Base-by-base conservation (phyloP, 2,329 filamentous ascomycete genomes). In the Leptographium flavum region DNA sequence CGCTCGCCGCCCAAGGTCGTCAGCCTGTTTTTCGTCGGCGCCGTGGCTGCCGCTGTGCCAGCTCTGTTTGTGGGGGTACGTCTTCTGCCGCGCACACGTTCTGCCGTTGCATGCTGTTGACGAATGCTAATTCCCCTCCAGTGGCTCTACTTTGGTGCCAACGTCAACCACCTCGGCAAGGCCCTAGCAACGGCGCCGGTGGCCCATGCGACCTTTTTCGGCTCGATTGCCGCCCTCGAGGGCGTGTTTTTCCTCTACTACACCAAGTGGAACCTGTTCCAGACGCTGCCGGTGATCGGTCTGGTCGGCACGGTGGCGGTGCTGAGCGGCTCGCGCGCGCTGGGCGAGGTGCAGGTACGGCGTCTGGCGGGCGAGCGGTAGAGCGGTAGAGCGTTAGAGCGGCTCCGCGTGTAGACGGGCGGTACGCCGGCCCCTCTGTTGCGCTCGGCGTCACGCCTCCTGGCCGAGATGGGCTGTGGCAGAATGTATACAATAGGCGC, bases 221-320 rank as follows among this genome's bases (percentile, higher is more conserved):
- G 83, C 43, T 94, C 87, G 5, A 78, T 98, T 46, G 50, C 94
- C 33, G 79, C 80, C 21, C 84, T 98, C 70, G 92, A 98, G 63
- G 83, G 76, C 15, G 79, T 94, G 46, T 95, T 98, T 66, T 90
- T 92, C 69, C 66, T 94, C 53, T 98, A 98, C 73, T 96, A 96
- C 66, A 82, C 76, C 44, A 77, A 68, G 58, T 95, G 90, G 88
- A 94, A 81, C 58, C 70, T 98, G 39, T 94, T 96, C 72, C 82
- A 94, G 68, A 79, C 78, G 14, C 70, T 98, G 42, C 88, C 87
- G 5, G 79, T 79, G 23, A 79, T 82, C 45, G 70, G 70, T 30
- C 65, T 79, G 37, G 74, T 92, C 27, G 79, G 80, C 15, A 64
- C 74, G 23, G 74, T 87, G 45, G 77, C 85, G 11, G 86, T 94